These are phyloP conservation scores for Quillaja saponaria DNA, from an alignment of 306 rosid species.

Conservation along the genomic window DNA sequence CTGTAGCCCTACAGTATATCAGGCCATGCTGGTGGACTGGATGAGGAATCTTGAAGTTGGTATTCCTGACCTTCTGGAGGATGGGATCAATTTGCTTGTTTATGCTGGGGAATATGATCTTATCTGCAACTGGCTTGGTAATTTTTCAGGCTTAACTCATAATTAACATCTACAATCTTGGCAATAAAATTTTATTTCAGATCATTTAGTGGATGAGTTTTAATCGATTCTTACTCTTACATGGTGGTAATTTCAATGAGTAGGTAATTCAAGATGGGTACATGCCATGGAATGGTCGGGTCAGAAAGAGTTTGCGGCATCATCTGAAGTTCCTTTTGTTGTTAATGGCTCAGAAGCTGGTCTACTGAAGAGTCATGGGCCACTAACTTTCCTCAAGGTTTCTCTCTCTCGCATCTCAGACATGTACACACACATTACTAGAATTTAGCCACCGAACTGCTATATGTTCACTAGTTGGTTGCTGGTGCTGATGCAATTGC, in stretches of 20 bases:
- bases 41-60: slow-evolving; percentile 97
- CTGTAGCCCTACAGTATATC: slow-evolving; percentile 81
- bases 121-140: slow-evolving; percentile 99
- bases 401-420: slow-evolving; percentile 23
- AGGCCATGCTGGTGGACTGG: slow-evolving; percentile 95
- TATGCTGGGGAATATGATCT: slow-evolving; percentile 98
- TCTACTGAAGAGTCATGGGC: slow-evolving; percentile 69
- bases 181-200: neutral
- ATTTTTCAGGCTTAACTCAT: slow-evolving; percentile 9
- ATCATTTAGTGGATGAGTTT: neutral
- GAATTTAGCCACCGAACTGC: slow-evolving; percentile 7
- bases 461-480: neutral
- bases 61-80: slow-evolving; percentile 92
- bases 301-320: slow-evolving; percentile 65
- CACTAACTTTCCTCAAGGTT: slow-evolving; percentile 94
- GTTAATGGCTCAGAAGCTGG: slow-evolving; percentile 87
- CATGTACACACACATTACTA: neutral
- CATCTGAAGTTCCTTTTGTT: slow-evolving; percentile 69
- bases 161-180: slow-evolving; percentile 6
- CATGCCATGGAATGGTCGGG: slow-evolving; percentile 98
- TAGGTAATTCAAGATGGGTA: slow-evolving; percentile 99
- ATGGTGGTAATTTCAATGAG: slow-evolving; percentile 28
- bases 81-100: slow-evolving; percentile 78
- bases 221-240: neutral
- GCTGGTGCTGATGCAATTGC: slow-evolving; percentile 20